Evolutionary conservation across 2,329 filamentous ascomycete genomes (phyloP).

Genomic region (Penicillium brevicompactum): DNA sequence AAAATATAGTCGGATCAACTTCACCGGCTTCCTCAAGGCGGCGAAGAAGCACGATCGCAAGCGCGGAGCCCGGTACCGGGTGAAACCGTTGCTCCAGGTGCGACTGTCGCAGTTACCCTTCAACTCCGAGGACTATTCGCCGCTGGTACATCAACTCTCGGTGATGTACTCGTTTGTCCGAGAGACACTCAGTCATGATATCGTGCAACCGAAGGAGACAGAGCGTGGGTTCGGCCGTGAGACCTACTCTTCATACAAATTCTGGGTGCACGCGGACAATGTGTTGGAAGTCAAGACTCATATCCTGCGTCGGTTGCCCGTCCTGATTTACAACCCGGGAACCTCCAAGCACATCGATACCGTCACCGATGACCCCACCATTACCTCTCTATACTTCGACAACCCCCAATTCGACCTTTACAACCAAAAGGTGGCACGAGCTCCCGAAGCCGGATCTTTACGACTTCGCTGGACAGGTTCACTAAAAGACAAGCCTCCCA

Average conservation of each 20-base stretch:
- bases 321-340: constrained; percentile 90
- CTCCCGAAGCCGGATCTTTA: constrained; percentile 76
- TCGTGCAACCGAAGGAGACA: constrained; percentile 56
- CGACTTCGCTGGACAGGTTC: constrained; percentile 91
- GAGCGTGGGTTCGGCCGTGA: constrained; percentile 58
- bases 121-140: constrained; percentile 92
- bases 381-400: constrained; percentile 97
- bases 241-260: constrained; percentile 84
- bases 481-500: constrained; percentile 73
- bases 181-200: constrained; percentile 63
- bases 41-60: constrained; percentile 99
- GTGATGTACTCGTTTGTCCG: constrained; percentile 95
- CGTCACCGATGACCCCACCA: constrained; percentile 76
- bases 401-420: constrained; percentile 84
- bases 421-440: constrained; percentile 74
- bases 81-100: constrained; percentile 88
- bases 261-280: constrained; percentile 97
- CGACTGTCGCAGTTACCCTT: constrained; percentile 86
- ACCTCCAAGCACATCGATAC: constrained; percentile 78
- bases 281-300: constrained; percentile 95
- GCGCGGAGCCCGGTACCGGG: constrained; percentile 80
- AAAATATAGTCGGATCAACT: constrained; percentile 94
- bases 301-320: constrained; percentile 85
- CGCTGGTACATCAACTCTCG: constrained; percentile 82
- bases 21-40: constrained; percentile 96